Base-by-base conservation (phyloP, 2,329 filamentous ascomycete species). In the Polytolypa hystricis region DNA sequence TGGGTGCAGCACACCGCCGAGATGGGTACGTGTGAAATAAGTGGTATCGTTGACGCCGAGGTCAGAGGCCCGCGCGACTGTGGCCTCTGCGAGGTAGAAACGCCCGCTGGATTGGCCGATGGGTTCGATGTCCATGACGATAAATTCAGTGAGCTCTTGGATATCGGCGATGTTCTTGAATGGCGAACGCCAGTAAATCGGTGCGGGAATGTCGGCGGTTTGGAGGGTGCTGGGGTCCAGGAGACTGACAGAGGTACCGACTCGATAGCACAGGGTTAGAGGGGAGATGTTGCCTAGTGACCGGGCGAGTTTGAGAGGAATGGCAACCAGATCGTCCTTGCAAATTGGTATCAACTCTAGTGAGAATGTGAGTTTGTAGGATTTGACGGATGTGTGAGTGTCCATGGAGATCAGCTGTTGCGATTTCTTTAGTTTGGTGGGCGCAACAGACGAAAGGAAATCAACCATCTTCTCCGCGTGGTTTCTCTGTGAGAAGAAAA, bases 341-440 rank as follows among this genome's bases (percentile, higher is more conserved):
- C 91, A 96, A 33, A 98, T 86, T 1, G 91, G 91, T 17, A 96
- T 80, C 33, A 98, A 62, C 56, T 95, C 84, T 37, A 81, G 77
- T 0, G 86, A 93, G 62, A 78, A 96, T 30, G 83, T 81, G 64
- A 95, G 95, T 60, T 98, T 98, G 73, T 89, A 96, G 21, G 81
- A 86, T 61, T 84, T 91, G 42, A 79, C 82, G 11, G 81, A 83
- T 1, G 87, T 95, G 63, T 98, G 91, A 9, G 81, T 75, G 60
- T 98, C 89, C 66, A 85, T 79, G 4, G 86, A 94, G 49, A 98
- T 96, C 31, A 96, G 73, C 58, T 95, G 84, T 54, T 93, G 81
- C n/a, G 80, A 82, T 51, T 87, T 84, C 65, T 91, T 93, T 47
- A 77, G 69, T 48, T 78, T 76, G 41, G 85, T 73, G 1, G 91